These are phyloP conservation scores for Annona cherimola DNA, from an alignment of 164 flowering plant species.

Conservation along the genomic window DNA sequence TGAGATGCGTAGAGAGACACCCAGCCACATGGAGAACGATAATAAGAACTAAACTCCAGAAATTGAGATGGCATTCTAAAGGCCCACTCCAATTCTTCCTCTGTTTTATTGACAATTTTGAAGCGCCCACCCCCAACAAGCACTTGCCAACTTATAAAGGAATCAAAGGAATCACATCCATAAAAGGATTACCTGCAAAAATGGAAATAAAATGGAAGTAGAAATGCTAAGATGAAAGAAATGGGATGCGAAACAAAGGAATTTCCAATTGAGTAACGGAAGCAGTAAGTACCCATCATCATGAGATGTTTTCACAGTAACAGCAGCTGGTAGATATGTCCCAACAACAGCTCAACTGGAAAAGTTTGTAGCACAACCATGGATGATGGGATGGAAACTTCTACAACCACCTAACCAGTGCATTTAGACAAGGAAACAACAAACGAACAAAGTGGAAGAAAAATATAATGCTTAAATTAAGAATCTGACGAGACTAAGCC, in stretches of 20 bases:
- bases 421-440: background rate
- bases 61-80: conserved; percentile 18
- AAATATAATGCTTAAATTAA: too few relatives aligned
- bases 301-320: conserved; percentile 65
- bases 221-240: background rate
- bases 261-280: conserved; percentile 2
- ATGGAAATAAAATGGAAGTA: background rate
- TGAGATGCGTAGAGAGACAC: conserved; percentile 51
- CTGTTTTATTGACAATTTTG: conserved; percentile 42
- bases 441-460: background rate
- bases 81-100: conserved; percentile 9
- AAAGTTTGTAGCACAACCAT: conserved; percentile 69
- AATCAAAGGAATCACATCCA: conserved; percentile 77
- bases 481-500: background rate
- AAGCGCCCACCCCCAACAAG: conserved; percentile 56
- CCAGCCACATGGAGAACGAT: conserved; percentile 73
- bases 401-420: conserved; percentile 46
- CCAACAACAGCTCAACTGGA: conserved; percentile 84
- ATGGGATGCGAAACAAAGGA: background rate
- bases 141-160: conserved; percentile 56
- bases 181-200: conserved; percentile 53
- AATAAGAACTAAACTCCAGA: conserved; percentile 14
- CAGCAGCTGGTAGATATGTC: conserved; percentile 75
- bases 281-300: conserved; percentile 31
- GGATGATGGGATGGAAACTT: conserved; percentile 70